Conservation (phyloP, 2,329 filamentous ascomycete genomes). For the Colletotrichum cordylinicola region DNA sequence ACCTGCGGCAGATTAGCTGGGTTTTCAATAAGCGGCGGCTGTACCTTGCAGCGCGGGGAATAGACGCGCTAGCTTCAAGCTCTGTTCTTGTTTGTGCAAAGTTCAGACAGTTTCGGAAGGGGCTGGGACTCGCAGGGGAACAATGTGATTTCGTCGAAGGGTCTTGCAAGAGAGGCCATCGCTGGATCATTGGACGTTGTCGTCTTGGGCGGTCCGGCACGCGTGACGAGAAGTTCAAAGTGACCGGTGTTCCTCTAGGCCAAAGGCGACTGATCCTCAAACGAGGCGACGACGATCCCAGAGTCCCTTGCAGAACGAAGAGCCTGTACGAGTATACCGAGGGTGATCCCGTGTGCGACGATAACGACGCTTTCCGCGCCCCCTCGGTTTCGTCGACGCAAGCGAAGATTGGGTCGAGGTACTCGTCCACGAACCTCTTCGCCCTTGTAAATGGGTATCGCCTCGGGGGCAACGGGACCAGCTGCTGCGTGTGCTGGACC, state of each 20-base stretch:
- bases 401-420: constrained; percentile 60
- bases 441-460: constrained; percentile 70
- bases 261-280: constrained; percentile 31
- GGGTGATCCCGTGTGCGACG: constrained; percentile 84
- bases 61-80: no score
- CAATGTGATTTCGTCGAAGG: no score
- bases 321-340: constrained; percentile 72
- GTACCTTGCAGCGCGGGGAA: no score
- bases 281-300: constrained; percentile 15
- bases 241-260: constrained; percentile 62
- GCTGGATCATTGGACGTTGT: no score
- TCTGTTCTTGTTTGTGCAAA: no score
- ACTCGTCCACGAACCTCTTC: constrained; percentile 68
- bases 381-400: constrained; percentile 27
- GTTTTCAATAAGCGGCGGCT: no score
- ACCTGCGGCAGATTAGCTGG: no score
- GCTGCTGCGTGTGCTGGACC: background rate
- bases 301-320: constrained; percentile 21
- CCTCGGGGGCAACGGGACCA: constrained; percentile 71
- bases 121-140: no score
- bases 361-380: constrained; percentile 57
- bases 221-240: constrained; percentile 32
- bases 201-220: no score
- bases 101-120: no score
- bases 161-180: no score